Evolutionary conservation across 768 basidiomycete genomes (phyloP).

Genomic region (Trametes meyenii): DNA sequence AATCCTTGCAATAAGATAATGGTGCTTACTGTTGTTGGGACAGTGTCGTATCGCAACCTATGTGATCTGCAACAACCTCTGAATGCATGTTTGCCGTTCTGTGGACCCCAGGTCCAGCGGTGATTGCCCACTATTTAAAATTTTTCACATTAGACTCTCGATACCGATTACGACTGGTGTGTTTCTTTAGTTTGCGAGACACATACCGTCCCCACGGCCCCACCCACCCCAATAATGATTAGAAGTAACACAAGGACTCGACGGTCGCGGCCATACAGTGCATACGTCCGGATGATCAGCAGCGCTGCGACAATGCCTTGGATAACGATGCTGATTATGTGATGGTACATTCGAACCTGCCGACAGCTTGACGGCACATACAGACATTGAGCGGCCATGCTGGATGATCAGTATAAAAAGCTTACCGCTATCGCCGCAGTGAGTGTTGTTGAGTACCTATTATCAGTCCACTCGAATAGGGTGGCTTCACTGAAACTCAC

Average conservation of each 20-base stretch:
- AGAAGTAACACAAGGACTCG: background rate
- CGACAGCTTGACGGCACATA: background rate
- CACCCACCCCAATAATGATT: background rate
- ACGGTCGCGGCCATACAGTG: conserved; percentile 2
- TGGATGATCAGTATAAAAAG: background rate
- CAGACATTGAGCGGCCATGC: background rate
- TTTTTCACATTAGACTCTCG: too few species aligned
- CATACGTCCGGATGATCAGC: conserved; percentile 6
- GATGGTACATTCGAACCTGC: conserved; percentile 3
- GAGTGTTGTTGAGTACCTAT: too few species aligned
- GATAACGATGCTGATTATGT: conserved; percentile 1
- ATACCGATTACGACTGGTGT: too few species aligned
- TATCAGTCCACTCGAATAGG: background rate
- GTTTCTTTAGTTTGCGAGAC: too few species aligned
- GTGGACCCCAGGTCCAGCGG: too few species aligned
- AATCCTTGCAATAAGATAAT: too few species aligned
- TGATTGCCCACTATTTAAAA: too few species aligned
- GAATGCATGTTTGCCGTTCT: too few species aligned
- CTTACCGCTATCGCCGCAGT: background rate
- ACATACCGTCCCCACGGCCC: background rate
- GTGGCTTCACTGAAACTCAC: too few species aligned
- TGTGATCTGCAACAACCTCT: too few species aligned
- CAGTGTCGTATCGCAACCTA: too few species aligned
- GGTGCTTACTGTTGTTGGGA: too few species aligned
- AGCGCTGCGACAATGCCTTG: background rate